Base-by-base conservation (phyloP, 768 basidiomycete species). In the Naganishia vaughanmartiniae region DNA sequence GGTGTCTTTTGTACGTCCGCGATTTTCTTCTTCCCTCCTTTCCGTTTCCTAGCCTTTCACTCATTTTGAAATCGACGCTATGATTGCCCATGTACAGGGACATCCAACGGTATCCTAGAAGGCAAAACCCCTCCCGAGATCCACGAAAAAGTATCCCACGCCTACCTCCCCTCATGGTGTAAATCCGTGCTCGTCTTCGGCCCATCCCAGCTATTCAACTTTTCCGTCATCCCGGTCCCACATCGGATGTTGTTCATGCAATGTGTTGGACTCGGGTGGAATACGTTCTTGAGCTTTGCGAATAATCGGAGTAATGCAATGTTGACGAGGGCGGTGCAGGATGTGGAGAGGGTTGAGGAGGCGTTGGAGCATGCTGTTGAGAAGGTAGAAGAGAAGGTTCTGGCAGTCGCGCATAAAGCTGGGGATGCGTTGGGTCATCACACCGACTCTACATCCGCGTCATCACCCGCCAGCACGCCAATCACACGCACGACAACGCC, bases 161-260 rank as follows among this genome's bases (percentile, higher is more conserved):
- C 67, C 33, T 72, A 58, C 60, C 54, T 68, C 26, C 67, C 67
- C 21, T 53, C 58, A 15, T 39, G 68, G 28, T 33, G 45, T 26
- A 72, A 70, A 45, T 67, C 65, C 12, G 19, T 57, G 58, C 54
- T 57, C 36, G 67, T 71, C 11, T 57, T 71, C 31, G 66, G 65
- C 33, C 78, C 80, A 1, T 76, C 78, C 1, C 80, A 81, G 67
- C 54, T 81, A 26, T 28, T 81, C 54, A 81, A 81, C 66, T 76
- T 77, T 54, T 66, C 75, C 39, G n/a, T 80, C 33, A 55, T 78
- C n/a, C 79, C 79, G 21, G 67, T 71, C 4, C 76, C 76, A 63
- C 78, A 78, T 53, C 71, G 78, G 33, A 66, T 79, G 60, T 67
- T 78, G 15, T 69, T 75, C n/a, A 57, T 76, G 4, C 80, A 81